Conservation (phyloP, 2,329 filamentous ascomycete species). For the Phoma sp. region DNA sequence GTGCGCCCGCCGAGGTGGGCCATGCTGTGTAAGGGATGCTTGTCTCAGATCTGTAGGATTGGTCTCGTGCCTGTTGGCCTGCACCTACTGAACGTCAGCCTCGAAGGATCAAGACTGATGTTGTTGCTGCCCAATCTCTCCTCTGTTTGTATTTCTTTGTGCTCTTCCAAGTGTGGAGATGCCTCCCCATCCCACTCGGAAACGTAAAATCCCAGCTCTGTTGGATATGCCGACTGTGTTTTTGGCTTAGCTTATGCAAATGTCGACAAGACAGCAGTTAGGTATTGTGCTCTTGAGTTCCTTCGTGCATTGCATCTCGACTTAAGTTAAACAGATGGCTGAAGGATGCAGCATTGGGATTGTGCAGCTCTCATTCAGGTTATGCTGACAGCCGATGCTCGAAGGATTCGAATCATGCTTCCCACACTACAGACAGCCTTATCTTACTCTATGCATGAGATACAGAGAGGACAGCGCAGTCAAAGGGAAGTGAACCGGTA, state of each 20-base stretch:
- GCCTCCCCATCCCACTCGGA: neutral
- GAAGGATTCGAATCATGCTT: neutral
- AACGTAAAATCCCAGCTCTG: too few species aligned
- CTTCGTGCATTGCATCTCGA: too few species aligned
- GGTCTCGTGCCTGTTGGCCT: neutral
- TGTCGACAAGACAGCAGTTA: too few species aligned
- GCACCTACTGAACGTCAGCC: neutral
- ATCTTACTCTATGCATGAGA: too few species aligned
- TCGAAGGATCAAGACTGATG: neutral
- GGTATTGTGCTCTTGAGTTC: too few species aligned
- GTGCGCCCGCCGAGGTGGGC: neutral
- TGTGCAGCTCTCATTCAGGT: conserved; percentile 3
- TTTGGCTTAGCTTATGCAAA: too few species aligned
- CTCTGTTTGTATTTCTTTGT: neutral
- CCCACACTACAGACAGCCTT: neutral
- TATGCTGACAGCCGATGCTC: neutral
- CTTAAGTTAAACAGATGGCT: neutral
- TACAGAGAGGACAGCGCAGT: too few species aligned
- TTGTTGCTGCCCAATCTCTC: neutral
- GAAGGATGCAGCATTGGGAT: conserved; percentile 5
- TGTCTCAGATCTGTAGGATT: neutral
- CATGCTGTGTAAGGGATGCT: neutral
- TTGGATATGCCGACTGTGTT: too few species aligned
- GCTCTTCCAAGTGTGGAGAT: neutral
- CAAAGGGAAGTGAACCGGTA: too few species aligned